These are phyloP conservation scores for Pezicula radicicola DNA, from an alignment of 2,329 filamentous ascomycete species.

Conservation along the genomic window DNA sequence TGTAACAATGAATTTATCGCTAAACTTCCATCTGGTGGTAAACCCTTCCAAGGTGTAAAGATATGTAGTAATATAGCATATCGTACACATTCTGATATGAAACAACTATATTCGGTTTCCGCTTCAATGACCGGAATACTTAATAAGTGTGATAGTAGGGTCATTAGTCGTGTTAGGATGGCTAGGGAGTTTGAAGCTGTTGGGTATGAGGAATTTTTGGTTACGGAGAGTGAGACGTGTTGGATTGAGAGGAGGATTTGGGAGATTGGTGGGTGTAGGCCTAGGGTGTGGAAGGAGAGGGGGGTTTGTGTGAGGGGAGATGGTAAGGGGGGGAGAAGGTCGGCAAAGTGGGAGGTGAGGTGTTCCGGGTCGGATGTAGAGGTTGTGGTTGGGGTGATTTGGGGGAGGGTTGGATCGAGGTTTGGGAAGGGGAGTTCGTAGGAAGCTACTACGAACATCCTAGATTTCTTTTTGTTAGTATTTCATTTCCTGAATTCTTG, in stretches of 20 bases:
- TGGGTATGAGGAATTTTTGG: slow-evolving; percentile 5
- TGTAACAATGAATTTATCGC: slow-evolving; percentile 9
- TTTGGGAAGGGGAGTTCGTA: slow-evolving; percentile 8
- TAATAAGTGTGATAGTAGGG: slow-evolving; percentile 8
- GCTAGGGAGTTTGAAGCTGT: slow-evolving; percentile 6
- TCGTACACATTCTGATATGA: slow-evolving; percentile 6
- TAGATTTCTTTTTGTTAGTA: too few species aligned
- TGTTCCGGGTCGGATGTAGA: neutral
- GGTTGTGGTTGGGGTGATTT: slow-evolving; percentile 5
- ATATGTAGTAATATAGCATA: slow-evolving; percentile 9
- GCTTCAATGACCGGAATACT: slow-evolving; percentile 2
- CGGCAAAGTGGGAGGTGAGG: slow-evolving; percentile 7
- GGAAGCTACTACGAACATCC: slow-evolving; percentile 9
- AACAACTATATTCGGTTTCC: neutral
- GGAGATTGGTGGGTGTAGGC: neutral
- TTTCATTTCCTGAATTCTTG: too few species aligned
- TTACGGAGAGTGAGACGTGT: slow-evolving; percentile 10
- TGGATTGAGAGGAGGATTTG: slow-evolving; percentile 7
- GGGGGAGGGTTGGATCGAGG: slow-evolving; percentile 5
- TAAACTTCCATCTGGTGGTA: slow-evolving; percentile 8
- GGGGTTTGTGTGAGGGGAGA: neutral
- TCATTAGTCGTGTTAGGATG: slow-evolving; percentile 11
- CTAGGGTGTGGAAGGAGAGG: neutral
- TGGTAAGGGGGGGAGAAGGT: neutral
- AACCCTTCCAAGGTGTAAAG: slow-evolving; percentile 9